Conservation (phyloP, 495 filamentous ascomycete genomes). For the Patellaria atrata region DNA sequence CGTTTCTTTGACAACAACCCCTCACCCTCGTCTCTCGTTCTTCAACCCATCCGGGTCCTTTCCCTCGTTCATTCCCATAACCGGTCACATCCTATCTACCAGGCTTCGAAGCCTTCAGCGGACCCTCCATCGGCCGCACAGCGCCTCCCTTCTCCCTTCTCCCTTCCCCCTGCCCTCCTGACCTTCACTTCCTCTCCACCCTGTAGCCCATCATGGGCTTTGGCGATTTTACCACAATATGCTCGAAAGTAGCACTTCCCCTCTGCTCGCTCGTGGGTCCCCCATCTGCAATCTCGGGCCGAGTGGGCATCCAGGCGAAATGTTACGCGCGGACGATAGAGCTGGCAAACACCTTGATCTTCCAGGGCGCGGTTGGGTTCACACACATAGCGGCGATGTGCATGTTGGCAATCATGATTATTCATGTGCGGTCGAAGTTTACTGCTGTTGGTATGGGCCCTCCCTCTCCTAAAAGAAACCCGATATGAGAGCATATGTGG, state of each 20-base stretch:
- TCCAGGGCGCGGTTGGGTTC: conserved; percentile 80
- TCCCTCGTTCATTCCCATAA: no score
- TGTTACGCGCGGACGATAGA: conserved; percentile 95
- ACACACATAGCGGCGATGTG: conserved; percentile 81
- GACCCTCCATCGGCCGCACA: no score
- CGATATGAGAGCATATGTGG: neutral
- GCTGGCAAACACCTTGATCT: conserved; percentile 95
- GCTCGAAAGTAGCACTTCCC: conserved; percentile 69
- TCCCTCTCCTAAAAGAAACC: neutral
- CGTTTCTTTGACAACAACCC: no score
- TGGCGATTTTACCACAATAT: conserved; percentile 78
- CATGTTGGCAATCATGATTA: conserved; percentile 93
- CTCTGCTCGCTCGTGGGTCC: conserved; percentile 75
- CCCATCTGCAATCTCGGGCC: conserved; percentile 45
- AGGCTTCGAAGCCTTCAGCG: no score
- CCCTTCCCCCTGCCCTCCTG: no score
- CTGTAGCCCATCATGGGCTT: conserved; percentile 64
- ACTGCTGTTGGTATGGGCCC: conserved; percentile 81
- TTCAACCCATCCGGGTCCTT: no score
- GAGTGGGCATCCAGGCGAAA: conserved; percentile 66
- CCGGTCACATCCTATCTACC: no score
- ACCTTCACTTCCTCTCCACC: no score
- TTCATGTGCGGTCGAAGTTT: conserved; percentile 94
- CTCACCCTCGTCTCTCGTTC: no score
- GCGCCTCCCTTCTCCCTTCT: no score